These are phyloP conservation scores for Adansonia gregorii DNA, from an alignment of 441 rosid genomes.

Conservation along the genomic window DNA sequence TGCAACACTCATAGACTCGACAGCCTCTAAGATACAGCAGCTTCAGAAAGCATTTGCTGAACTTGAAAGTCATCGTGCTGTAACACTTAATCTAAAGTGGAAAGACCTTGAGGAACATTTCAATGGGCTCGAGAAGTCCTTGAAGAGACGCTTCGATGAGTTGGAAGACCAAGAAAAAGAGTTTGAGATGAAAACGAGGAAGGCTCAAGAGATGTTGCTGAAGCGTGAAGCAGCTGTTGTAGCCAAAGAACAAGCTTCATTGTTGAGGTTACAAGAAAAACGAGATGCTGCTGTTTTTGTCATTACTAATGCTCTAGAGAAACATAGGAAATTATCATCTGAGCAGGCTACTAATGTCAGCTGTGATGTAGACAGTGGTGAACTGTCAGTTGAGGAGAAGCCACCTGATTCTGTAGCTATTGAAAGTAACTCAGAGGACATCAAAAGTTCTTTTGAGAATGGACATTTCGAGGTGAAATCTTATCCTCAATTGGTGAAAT, in stretches of 20 bases:
- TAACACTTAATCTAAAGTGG: slow-evolving; percentile 90
- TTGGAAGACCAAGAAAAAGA: slow-evolving; percentile 89
- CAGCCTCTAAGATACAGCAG: slow-evolving; percentile 86
- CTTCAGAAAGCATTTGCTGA: slow-evolving; percentile 98
- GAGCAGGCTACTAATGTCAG: slow-evolving; percentile 42
- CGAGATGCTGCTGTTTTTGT: slow-evolving; percentile 80
- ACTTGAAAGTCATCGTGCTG: slow-evolving; percentile 86
- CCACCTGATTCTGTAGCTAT: slow-evolving; percentile 45
- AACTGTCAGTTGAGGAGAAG: slow-evolving; percentile 42
- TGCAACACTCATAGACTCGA: slow-evolving; percentile 81
- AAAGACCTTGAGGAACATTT: slow-evolving; percentile 93
- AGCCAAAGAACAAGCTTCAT: slow-evolving; percentile 45
- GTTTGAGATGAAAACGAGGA: slow-evolving; percentile 66
- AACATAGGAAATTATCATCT: slow-evolving; percentile 50
- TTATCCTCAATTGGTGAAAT: slow-evolving; percentile 70
- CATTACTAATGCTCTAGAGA: slow-evolving; percentile 63
- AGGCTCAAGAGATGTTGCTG: slow-evolving; percentile 71
- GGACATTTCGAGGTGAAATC: slow-evolving; percentile 58
- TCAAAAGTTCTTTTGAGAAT: slow-evolving; percentile 48
- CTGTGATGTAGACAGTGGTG: slow-evolving; percentile 46
- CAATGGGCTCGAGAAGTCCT: slow-evolving; percentile 90
- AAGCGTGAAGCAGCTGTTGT: slow-evolving; percentile 73
- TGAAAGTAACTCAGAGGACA: slow-evolving; percentile 54
- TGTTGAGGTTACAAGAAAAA: slow-evolving; percentile 72
- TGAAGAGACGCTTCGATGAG: slow-evolving; percentile 95